Evolutionary conservation across 1,284 basidiomycete species (phyloP), one percentile per base, ranked within the genome.

Genomic region (Wallemia mellicola): DNA sequence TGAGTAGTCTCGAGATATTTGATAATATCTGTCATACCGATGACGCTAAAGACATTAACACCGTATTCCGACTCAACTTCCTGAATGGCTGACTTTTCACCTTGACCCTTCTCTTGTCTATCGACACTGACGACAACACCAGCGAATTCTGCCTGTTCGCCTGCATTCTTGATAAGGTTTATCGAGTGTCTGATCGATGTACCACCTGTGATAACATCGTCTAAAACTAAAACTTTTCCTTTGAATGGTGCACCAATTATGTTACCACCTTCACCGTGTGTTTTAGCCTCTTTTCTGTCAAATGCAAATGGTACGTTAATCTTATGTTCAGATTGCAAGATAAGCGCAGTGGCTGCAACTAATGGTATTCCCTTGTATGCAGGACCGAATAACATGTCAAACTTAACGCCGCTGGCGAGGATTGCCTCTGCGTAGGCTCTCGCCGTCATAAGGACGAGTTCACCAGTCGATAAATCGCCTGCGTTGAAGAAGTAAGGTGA

Each of bases 401-500:
- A 94, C 59, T 75, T 65, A 27, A 74, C 68, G 59, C 24, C 57
- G 25, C 57, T 30, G 25, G 54, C 62, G 24, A 70, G 70, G 66
- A 88, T 81, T n/a, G 83, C 84, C 1, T 79, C 71, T 2, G 92
- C 87, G 66, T 94, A 96, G 17, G 91, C 87, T n/a, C 77, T 74
- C 7, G 88, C 82, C 27, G 94, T 75, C 5, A 81, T 76, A 38
- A 81, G 73, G 32, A 98, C 78, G 48, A 92, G 80, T 1, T 80
- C 77, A 0, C 91, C 86, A 2, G 83, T 81, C 70, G 82, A 87
- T 63, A 98, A 75, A 14, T 86, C 75, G 9, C 87, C 86, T 0
- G 87, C 86, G 68, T 96, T 95, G 77, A 95, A 91, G 70, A 96
- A 96, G 73, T 96, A 96, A 1, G 92, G 92, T 15, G 89, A 94